Percentiles rank a stretch among this genome's conserved stretches.
phyloP scores from a whole-genome alignment of 768 basidiomycete species.

The Kwoniella sp. region DNA sequence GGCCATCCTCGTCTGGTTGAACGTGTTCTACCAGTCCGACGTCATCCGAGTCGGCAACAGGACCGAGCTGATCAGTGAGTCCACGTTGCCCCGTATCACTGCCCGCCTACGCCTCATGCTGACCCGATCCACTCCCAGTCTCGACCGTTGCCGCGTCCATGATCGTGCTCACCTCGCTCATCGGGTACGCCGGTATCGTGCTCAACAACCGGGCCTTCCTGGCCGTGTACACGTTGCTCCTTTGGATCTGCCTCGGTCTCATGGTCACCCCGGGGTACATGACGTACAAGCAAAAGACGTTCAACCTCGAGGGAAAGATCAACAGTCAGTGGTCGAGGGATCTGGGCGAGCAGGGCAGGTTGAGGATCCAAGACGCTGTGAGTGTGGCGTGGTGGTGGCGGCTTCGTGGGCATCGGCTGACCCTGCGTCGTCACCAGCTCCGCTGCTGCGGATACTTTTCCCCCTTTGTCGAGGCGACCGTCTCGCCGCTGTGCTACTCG shows the following conservation, averaged over 20 bases:
- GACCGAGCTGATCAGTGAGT: constrained; percentile 59
- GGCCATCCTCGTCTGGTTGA: constrained; percentile 71
- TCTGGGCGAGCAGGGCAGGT: constrained; percentile 60
- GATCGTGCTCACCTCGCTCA: constrained; percentile 61
- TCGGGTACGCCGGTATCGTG: constrained; percentile 75
- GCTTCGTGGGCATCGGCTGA: background rate
- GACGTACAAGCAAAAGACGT: constrained; percentile 67
- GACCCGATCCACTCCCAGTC: constrained; percentile 47
- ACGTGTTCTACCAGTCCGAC: constrained; percentile 66
- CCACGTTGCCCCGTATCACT: too few species aligned
- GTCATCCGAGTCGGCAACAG: constrained; percentile 68
- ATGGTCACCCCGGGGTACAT: constrained; percentile 72
- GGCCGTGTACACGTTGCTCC: constrained; percentile 65
- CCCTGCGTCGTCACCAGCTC: constrained; percentile 51
- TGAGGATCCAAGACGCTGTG: constrained; percentile 63
- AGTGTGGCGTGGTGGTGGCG: too few species aligned
- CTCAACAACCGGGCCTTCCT: constrained; percentile 81
- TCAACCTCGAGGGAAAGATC: constrained; percentile 77
- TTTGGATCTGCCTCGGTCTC: constrained; percentile 69
- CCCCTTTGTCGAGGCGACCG: constrained; percentile 73
- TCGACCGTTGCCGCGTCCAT: constrained; percentile 64
- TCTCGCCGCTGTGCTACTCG: constrained; percentile 69
- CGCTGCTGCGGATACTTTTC: constrained; percentile 76
- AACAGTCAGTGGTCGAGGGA: constrained; percentile 69
- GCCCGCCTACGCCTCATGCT: background rate